A percentile compares a stretch with the other conserved stretches of the same genome.
These are phyloP conservation scores for Cystobasidium tubakii DNA, from an alignment of 768 basidiomycete species.

Conservation along the genomic window DNA sequence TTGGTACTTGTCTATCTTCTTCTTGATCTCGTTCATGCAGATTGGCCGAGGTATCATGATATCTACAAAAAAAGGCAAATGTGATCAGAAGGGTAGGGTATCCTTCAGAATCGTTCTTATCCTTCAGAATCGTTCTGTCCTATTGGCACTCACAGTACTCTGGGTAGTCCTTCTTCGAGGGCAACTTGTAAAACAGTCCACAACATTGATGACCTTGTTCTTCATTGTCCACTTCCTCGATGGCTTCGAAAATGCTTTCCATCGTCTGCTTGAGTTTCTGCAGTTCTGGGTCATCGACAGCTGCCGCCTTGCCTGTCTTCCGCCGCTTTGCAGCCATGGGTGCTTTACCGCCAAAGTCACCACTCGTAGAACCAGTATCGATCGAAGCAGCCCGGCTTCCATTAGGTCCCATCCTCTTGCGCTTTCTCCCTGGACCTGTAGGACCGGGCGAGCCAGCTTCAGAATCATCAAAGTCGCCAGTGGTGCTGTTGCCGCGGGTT, in stretches of 20 bases:
- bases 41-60: conserved; percentile 81
- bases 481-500: background rate
- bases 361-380: conserved; percentile 65
- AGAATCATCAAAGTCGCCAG: conserved; percentile 14
- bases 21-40: conserved; percentile 76
- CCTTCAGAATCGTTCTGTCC: no score
- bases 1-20: conserved; percentile 51
- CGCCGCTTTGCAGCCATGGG: conserved; percentile 71
- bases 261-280: conserved; percentile 79
- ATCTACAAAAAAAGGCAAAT: conserved; percentile 47
- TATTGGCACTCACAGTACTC: conserved; percentile 52
- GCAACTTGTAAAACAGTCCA: conserved; percentile 81
- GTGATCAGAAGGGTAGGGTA: conserved; percentile 75
- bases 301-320: conserved; percentile 56
- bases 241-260: conserved; percentile 46
- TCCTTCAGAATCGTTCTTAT: no score
- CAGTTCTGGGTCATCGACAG: conserved; percentile 54
- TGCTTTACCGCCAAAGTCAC: conserved; percentile 68
- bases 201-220: conserved; percentile 67
- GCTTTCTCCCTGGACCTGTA: conserved; percentile 32
- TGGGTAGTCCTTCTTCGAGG: conserved; percentile 58
- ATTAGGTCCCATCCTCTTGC: conserved; percentile 53
- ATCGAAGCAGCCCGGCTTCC: conserved; percentile 55
- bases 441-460: conserved; percentile 34
- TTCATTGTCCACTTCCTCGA: conserved; percentile 36